Base-by-base conservation (phyloP, 768 basidiomycete genomes). In the Grammothele lineata region DNA sequence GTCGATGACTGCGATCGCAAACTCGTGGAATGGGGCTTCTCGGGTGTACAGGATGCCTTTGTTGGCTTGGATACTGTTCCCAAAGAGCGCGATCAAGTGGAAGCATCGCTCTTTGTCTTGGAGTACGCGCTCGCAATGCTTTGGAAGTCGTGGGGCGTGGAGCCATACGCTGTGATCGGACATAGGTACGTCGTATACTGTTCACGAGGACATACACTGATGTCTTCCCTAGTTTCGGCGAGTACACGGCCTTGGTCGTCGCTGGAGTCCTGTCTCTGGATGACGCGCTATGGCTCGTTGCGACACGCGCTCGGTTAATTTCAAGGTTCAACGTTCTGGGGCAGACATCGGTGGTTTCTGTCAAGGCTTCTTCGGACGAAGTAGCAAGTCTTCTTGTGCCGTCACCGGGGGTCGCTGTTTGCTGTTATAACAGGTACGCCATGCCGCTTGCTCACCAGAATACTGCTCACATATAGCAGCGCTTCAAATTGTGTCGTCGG, bases 111-210 rank as follows among this genome's bases (percentile, higher is more conserved):
- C 5, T 76, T 88, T 50, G 65, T 78, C 0, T 63, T 88, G 8
- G 75, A 87, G 56, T 86, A 80, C 55, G 78, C 80, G 0, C 65
- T 89, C 18, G 73, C 78, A 0, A 66, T 64, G 37, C 48, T 89
- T 12, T 89, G 86, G 87, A 74, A 75, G 26, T 76, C 73, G 6
- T 88, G 82, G 84, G 86, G 85, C 1, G 35, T 88, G 11, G 52
- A 56, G 18, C 86, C 86, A 4, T 55, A 65, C n/a, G 80, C 73
- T 0, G 78, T 86, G 12, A 70, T 81, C 15, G 86, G 87, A 3
- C 86, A 88, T 56, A 89, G 87, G 87, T 87, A 40, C 47, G 72
- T 59, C 9, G 43, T 45, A 30, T n/a, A n/a, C n/a, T n/a, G n/a
- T n/a, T n/a, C n/a, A n/a, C n/a, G n/a, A n/a, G n/a, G n/a, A n/a